Evolutionary conservation across 2,329 filamentous ascomycete species (phyloP).

Genomic region (Pseudopyrenochaeta lycopersici): DNA sequence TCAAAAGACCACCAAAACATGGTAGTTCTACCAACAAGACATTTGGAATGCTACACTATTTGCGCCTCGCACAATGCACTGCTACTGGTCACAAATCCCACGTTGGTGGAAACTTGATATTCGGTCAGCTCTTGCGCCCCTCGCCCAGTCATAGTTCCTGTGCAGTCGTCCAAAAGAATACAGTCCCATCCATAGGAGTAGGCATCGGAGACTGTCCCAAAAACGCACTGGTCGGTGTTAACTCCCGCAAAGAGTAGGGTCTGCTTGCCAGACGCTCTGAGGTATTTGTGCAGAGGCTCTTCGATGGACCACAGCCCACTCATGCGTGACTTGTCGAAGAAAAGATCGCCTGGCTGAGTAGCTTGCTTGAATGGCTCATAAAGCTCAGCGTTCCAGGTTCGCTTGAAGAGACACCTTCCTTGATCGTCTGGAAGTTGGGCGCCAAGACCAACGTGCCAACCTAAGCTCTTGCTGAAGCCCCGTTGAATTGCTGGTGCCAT

Average conservation of each 20-base stretch:
- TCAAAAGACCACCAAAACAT: background rate
- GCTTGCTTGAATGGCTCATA: constrained; percentile 51
- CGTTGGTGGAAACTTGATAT: constrained; percentile 53
- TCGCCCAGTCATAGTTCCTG: constrained; percentile 52
- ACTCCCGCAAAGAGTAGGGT: constrained; percentile 54
- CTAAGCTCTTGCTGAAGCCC: constrained; percentile 52
- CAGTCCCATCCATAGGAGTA: constrained; percentile 55
- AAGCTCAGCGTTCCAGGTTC: constrained; percentile 54
- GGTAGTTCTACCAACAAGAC: background rate
- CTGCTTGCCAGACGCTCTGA: constrained; percentile 52
- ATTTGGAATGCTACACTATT: constrained; percentile 5
- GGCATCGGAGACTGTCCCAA: constrained; percentile 53
- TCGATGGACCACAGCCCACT: constrained; percentile 53
- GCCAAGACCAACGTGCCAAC: constrained; percentile 54
- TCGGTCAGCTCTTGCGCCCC: constrained; percentile 52
- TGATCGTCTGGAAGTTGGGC: constrained; percentile 47
- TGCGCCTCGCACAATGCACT: constrained; percentile 38
- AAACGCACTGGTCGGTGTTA: constrained; percentile 55
- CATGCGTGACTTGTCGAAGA: constrained; percentile 56
- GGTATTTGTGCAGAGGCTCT: constrained; percentile 52
- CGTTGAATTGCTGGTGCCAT: constrained; percentile 55
- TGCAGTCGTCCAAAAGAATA: constrained; percentile 52
- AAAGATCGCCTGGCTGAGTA: constrained; percentile 50
- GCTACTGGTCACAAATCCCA: constrained; percentile 54
- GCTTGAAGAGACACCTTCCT: constrained; percentile 53